A percentile compares a stretch with the other conserved stretches of the same genome.
phyloP scores from a whole-genome alignment of 2,329 filamentous ascomycete species.

The Neocucurbitaria cava region DNA sequence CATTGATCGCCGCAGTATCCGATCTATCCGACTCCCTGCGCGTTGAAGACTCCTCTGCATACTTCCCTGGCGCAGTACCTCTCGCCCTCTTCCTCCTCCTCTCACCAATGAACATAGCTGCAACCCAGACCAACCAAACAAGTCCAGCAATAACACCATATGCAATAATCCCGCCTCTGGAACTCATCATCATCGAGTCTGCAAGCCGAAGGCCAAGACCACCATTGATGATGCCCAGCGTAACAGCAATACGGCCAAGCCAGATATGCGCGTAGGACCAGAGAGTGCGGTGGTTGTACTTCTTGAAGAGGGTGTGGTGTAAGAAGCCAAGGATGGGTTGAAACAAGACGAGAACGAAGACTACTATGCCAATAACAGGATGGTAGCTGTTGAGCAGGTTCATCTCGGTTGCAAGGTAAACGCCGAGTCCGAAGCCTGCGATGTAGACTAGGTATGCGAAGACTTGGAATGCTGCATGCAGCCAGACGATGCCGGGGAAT shows the following conservation, averaged over 20 bases:
- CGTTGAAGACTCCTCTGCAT: slow-evolving; percentile 6
- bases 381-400: slow-evolving; percentile 52
- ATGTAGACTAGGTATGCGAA: slow-evolving; percentile 57
- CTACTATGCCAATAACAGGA: slow-evolving; percentile 61
- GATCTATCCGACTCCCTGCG: slow-evolving; percentile 3
- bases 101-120: slow-evolving; percentile 38
- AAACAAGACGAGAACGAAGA: slow-evolving; percentile 60
- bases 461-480: slow-evolving; percentile 57
- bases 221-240: slow-evolving; percentile 64
- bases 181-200: slow-evolving; percentile 46
- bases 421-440: slow-evolving; percentile 59
- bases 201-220: slow-evolving; percentile 61
- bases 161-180: slow-evolving; percentile 48
- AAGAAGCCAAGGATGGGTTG: slow-evolving; percentile 60
- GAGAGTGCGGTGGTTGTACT: slow-evolving; percentile 52
- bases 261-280: slow-evolving; percentile 62
- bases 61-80: slow-evolving; percentile 22
- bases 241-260: slow-evolving; percentile 60
- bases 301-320: slow-evolving; percentile 61
- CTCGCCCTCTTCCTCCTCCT: slow-evolving; percentile 24
- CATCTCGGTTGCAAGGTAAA: slow-evolving; percentile 55
- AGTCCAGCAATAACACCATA: slow-evolving; percentile 60
- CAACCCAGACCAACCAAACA: slow-evolving; percentile 49
- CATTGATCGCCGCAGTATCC: slow-evolving; percentile 7
- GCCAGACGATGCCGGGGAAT: slow-evolving; percentile 53